Evolutionary conservation across 2,329 filamentous ascomycete genomes (phyloP).

Genomic region (Phaeoacremonium minimum): DNA sequence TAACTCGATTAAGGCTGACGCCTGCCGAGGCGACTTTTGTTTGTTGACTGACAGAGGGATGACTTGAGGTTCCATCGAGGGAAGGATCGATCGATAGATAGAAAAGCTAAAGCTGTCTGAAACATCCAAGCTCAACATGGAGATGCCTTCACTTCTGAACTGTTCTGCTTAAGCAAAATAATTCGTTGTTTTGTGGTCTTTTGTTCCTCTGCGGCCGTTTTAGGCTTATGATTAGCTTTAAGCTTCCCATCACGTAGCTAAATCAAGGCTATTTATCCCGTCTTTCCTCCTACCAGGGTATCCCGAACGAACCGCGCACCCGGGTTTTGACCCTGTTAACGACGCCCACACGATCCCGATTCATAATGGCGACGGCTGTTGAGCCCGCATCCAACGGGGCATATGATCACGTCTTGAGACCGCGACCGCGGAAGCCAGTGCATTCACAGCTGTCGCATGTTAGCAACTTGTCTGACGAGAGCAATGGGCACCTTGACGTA

Average conservation of each 20-base stretch:
- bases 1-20: neutral
- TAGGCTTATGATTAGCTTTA: neutral
- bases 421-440: constrained; percentile 44
- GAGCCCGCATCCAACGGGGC: constrained; percentile 19
- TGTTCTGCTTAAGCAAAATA: neutral
- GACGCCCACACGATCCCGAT: neutral
- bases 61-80: neutral
- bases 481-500: constrained; percentile 27
- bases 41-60: too few relatives aligned
- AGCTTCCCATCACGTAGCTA: neutral
- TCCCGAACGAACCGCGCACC: neutral
- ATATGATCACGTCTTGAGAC: constrained; percentile 40
- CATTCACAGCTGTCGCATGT: constrained; percentile 42
- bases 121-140: neutral
- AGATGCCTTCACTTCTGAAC: neutral
- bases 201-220: neutral
- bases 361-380: constrained; percentile 20
- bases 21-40: neutral
- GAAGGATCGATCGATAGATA: neutral
- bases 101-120: neutral
- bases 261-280: neutral
- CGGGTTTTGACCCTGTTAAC: neutral
- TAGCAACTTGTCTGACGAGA: constrained; percentile 29
- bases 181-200: neutral
- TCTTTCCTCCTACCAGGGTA: neutral